These are phyloP conservation scores for Ceratocystis huliohia DNA, from an alignment of 2,329 filamentous ascomycete genomes.

Conservation along the genomic window DNA sequence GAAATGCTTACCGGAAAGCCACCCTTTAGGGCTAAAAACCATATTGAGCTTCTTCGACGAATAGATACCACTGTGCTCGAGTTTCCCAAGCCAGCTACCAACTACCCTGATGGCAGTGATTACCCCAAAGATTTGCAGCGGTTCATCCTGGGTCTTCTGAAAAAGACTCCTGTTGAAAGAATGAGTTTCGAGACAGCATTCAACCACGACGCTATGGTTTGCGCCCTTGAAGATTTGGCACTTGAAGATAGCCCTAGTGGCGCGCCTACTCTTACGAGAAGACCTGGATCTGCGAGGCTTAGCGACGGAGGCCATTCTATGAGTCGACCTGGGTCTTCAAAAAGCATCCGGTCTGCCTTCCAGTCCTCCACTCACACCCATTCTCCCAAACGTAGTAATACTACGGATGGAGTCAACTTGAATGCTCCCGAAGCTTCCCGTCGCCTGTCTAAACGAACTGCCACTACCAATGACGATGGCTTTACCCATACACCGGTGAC, in stretches of 20 bases:
- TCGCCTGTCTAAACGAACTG: conserved; percentile 5
- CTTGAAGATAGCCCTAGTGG: conserved; percentile 48
- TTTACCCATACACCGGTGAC: conserved; percentile 19
- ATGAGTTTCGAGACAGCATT: conserved; percentile 83
- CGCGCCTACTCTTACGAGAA: conserved; percentile 25
- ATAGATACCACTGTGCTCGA: conserved; percentile 65
- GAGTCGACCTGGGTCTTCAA: conserved; percentile 10
- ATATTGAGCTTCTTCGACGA: conserved; percentile 82
- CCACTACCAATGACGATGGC: conserved; percentile 2
- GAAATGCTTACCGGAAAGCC: conserved; percentile 89
- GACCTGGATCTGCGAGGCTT: conserved; percentile 10
- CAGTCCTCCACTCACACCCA: conserved; percentile 11
- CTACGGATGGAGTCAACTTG: conserved; percentile 6
- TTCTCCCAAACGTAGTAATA: conserved; percentile 10
- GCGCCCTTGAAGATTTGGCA: conserved; percentile 66
- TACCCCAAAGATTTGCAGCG: conserved; percentile 53
- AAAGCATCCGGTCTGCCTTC: conserved; percentile 4
- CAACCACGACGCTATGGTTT: conserved; percentile 55
- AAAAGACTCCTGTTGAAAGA: conserved; percentile 72
- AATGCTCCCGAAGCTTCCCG: conserved; percentile 2
- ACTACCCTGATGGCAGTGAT: conserved; percentile 9
- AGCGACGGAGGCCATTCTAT: conserved; percentile 3
- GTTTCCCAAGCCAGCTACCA: conserved; percentile 11
- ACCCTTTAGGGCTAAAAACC: conserved; percentile 83
- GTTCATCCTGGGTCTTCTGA: conserved; percentile 74